These are phyloP conservation scores for Dimargaris verticillata DNA, from an alignment of 192 early-diverging fungal species.

Conservation along the genomic window DNA sequence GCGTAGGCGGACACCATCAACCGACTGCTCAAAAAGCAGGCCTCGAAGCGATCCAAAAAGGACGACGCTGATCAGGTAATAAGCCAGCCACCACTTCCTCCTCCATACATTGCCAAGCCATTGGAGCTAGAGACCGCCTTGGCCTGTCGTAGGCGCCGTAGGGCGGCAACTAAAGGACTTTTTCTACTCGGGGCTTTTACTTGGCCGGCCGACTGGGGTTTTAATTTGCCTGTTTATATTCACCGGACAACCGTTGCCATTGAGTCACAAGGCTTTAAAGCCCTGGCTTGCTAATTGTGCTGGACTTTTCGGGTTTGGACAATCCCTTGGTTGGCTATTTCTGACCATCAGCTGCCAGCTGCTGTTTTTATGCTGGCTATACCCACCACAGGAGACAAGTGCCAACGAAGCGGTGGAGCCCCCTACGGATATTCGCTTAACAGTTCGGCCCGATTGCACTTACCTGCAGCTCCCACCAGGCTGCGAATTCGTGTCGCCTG, in stretches of 20 bases:
- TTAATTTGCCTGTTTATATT: background rate
- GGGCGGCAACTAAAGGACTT: constrained; percentile 3
- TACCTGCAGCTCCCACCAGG: background rate
- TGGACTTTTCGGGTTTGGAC: no score
- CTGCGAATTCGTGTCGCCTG: constrained; percentile 11
- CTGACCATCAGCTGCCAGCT: no score
- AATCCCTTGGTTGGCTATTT: no score
- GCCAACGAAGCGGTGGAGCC: no score
- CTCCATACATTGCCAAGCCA: constrained; percentile 10
- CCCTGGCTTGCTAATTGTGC: no score
- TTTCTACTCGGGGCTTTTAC: background rate
- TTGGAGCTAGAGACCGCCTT: constrained; percentile 24
- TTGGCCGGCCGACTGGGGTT: background rate
- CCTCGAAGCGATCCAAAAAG: constrained; percentile 44
- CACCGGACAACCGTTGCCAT: no score
- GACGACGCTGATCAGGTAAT: constrained; percentile 35
- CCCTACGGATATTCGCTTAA: no score
- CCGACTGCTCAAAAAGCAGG: constrained; percentile 64
- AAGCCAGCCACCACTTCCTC: background rate
- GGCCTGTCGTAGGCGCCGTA: constrained; percentile 19
- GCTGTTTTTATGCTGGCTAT: no score
- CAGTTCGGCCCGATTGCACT: no score
- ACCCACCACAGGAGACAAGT: no score
- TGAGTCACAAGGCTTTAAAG: no score
- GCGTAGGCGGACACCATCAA: constrained; percentile 59